A percentile compares a stretch with the other conserved stretches of the same genome.
These are phyloP conservation scores for Rhizophagus clarus DNA, from an alignment of 192 early-diverging fungal species.

Conservation along the genomic window DNA sequence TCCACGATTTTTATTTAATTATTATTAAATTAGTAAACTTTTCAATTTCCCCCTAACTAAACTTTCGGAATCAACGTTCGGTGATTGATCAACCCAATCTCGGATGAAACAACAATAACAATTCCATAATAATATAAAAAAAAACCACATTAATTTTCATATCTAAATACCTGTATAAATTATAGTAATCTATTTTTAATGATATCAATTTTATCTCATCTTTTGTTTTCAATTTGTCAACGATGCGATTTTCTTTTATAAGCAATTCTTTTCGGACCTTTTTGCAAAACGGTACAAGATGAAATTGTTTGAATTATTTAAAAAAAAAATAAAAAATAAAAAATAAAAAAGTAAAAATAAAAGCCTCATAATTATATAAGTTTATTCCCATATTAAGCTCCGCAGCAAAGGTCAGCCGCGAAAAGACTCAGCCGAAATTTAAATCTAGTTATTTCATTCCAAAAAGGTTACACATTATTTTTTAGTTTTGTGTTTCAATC, in stretches of 20 bases:
- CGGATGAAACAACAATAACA: background rate
- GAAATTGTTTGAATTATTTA: background rate
- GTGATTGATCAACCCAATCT: background rate
- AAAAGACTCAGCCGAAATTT: background rate
- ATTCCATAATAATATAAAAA: background rate
- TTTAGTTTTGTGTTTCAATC: background rate
- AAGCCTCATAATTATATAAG: background rate
- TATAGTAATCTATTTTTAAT: background rate
- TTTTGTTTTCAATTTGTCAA: background rate
- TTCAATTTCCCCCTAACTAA: background rate
- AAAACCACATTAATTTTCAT: background rate
- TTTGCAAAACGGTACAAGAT: background rate
- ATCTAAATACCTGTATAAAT: background rate
- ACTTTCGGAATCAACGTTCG: background rate
- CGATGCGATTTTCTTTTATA: background rate
- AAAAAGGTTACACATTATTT: background rate
- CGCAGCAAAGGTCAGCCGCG: background rate
- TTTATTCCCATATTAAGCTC: background rate
- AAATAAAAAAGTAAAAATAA: no score
- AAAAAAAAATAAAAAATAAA: no score
- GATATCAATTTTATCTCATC: background rate
- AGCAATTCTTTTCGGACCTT: background rate
- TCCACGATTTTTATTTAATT: background rate
- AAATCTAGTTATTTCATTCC: background rate
- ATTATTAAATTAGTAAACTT: background rate